Evolutionary conservation across 768 basidiomycete species (phyloP).

Genomic region (Phanerochaete carnosa): DNA sequence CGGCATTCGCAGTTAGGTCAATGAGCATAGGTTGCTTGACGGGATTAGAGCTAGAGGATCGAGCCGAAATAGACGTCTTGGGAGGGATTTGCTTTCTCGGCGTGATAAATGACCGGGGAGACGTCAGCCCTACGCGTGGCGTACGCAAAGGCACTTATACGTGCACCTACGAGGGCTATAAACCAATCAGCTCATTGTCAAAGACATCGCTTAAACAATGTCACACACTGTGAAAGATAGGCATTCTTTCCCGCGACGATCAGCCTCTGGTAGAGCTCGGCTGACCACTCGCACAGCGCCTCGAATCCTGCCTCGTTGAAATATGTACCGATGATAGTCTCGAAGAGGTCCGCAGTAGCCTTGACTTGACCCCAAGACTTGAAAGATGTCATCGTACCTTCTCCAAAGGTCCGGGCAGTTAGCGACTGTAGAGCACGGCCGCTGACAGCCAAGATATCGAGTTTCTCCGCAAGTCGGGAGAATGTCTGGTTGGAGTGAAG

Average conservation of each 20-base stretch:
- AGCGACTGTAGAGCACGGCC: conserved; percentile 18
- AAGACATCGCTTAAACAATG: background rate
- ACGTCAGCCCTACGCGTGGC: too few species aligned
- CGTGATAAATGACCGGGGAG: background rate
- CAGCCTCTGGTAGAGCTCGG: conserved; percentile 36
- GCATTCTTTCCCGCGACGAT: conserved; percentile 30
- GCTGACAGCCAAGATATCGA: conserved; percentile 27
- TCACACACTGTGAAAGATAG: conserved; percentile 24
- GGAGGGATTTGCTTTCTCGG: background rate
- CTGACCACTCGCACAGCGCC: conserved; percentile 36
- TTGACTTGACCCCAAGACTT: conserved; percentile 26
- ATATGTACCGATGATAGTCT: conserved; percentile 43
- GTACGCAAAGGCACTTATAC: too few species aligned
- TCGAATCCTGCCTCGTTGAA: conserved; percentile 37
- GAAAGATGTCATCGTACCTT: conserved; percentile 12
- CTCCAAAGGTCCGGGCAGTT: conserved; percentile 22
- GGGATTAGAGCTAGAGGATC: background rate
- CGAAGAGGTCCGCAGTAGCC: conserved; percentile 43
- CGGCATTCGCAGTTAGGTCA: conserved; percentile 7
- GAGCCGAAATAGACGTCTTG: background rate
- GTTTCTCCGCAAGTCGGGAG: conserved; percentile 27
- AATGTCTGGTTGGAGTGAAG: conserved; percentile 27
- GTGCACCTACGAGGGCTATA: too few species aligned
- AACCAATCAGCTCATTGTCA: too few species aligned
- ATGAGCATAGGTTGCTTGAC: background rate